Evolutionary conservation across 768 basidiomycete genomes (phyloP).

Genomic region (Termitomyces sp.): DNA sequence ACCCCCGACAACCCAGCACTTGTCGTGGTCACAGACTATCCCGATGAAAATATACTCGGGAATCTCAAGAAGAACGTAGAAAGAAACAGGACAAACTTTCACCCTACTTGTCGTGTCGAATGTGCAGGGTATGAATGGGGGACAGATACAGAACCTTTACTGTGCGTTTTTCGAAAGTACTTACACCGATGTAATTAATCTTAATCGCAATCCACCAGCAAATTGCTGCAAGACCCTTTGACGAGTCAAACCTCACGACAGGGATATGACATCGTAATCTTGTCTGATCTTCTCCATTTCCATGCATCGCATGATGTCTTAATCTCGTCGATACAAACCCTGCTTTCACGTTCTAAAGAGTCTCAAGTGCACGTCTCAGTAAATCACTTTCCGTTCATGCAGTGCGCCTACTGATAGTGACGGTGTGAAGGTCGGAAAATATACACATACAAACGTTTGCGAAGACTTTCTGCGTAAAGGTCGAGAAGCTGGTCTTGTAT

Average conservation of each 20-base stretch:
- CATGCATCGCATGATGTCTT: slow-evolving; percentile 52
- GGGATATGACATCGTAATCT: slow-evolving; percentile 55
- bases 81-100: slow-evolving; percentile 34
- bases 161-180: slow-evolving; percentile 32
- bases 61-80: slow-evolving; percentile 53
- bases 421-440: slow-evolving; percentile 44
- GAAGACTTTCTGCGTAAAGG: slow-evolving; percentile 42
- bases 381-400: slow-evolving; percentile 5
- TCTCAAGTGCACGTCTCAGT: slow-evolving; percentile 54
- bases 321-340: slow-evolving; percentile 39
- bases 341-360: slow-evolving; percentile 36
- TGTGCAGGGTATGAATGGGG: slow-evolving; percentile 65
- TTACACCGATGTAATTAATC: background rate
- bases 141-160: slow-evolving; percentile 32
- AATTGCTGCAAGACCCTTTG: slow-evolving; percentile 10
- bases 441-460: slow-evolving; percentile 50
- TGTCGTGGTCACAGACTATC: slow-evolving; percentile 64
- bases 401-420: background rate
- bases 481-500: slow-evolving; percentile 31
- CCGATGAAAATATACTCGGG: slow-evolving; percentile 52
- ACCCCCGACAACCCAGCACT: slow-evolving; percentile 38
- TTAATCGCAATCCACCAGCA: slow-evolving; percentile 6
- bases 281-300: slow-evolving; percentile 73
- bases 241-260: background rate
- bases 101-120: slow-evolving; percentile 33